Evolutionary conservation across 805 yeast species (phyloP).

Genomic region (Kodamaea hsintzibuensis): DNA sequence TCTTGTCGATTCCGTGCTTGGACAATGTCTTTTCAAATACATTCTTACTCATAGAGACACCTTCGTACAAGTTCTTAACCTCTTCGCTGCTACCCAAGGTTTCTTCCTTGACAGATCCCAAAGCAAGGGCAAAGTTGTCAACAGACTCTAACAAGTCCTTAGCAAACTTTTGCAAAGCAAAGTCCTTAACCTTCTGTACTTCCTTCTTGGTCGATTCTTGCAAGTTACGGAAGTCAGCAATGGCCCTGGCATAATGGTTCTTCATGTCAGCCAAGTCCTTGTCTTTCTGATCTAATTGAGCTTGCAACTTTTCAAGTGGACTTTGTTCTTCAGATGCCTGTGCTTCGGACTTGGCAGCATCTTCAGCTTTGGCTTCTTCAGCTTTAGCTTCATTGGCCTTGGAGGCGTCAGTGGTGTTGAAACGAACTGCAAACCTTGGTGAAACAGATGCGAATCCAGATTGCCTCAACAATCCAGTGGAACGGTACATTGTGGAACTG

Average conservation of each 20-base stretch:
- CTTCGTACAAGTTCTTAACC: conserved; percentile 76
- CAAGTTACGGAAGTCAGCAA: conserved; percentile 90
- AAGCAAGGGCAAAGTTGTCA: conserved; percentile 87
- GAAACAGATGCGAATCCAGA: conserved; percentile 5
- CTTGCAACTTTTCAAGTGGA: conserved; percentile 38
- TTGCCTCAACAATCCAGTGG: conserved; percentile 18
- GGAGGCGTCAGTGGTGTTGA: conserved; percentile 18
- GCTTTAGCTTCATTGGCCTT: conserved; percentile 8
- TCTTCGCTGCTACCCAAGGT: conserved; percentile 59
- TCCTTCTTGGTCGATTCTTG: conserved; percentile 90
- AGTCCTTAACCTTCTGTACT: conserved; percentile 81
- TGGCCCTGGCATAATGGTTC: conserved; percentile 77
- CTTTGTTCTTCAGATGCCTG: conserved; percentile 4
- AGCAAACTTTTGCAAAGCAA: conserved; percentile 89
- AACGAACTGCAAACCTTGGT: conserved; percentile 18
- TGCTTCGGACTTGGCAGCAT: conserved; percentile 6
- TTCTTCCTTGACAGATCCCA: conserved; percentile 67
- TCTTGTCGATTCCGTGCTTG: conserved; percentile 77
- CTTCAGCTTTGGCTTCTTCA: conserved; percentile 7
- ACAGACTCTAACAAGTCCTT: conserved; percentile 85
- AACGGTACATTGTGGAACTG: conserved; percentile 11
- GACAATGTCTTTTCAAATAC: conserved; percentile 81
- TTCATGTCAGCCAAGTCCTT: conserved; percentile 79
- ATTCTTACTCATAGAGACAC: conserved; percentile 86
- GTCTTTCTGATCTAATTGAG: conserved; percentile 58